phyloP scores from a whole-genome alignment of 2,329 filamentous ascomycete genomes.

The Bipolaris sorokiniana region DNA sequence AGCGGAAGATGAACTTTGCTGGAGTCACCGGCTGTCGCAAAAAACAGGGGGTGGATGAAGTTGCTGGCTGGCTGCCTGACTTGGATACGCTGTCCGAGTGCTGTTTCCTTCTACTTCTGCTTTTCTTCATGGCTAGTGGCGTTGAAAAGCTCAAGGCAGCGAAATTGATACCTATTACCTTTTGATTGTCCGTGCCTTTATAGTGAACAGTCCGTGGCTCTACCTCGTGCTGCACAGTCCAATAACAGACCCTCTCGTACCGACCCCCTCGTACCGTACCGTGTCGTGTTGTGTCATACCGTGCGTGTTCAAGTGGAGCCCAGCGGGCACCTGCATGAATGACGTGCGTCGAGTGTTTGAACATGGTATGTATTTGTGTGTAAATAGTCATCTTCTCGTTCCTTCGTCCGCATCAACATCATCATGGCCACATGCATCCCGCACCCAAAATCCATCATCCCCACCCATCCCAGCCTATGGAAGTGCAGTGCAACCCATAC shows the following conservation, averaged over 20 bases:
- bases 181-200: neutral
- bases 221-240: neutral
- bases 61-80: neutral
- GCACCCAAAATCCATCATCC: neutral
- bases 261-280: too few relatives aligned
- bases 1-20: neutral
- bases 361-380: conserved; percentile 4
- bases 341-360: conserved; percentile 4
- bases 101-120: neutral
- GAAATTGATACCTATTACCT: conserved; percentile 15
- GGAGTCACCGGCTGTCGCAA: neutral
- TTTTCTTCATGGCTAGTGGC: conserved; percentile 14
- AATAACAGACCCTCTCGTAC: neutral
- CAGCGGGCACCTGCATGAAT: neutral
- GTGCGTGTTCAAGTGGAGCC: neutral
- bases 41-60: neutral
- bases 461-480: neutral
- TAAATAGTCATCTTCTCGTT: conserved; percentile 1
- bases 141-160: conserved; percentile 15
- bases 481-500: neutral
- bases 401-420: conserved; percentile 5
- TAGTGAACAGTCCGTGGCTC: too few relatives aligned
- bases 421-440: neutral
- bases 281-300: neutral
- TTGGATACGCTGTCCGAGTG: conserved; percentile 8